A percentile compares a stretch with the other conserved stretches of the same genome.
phyloP scores from a whole-genome alignment of 495 filamentous ascomycete genomes.

The Chaetomium tenue region DNA sequence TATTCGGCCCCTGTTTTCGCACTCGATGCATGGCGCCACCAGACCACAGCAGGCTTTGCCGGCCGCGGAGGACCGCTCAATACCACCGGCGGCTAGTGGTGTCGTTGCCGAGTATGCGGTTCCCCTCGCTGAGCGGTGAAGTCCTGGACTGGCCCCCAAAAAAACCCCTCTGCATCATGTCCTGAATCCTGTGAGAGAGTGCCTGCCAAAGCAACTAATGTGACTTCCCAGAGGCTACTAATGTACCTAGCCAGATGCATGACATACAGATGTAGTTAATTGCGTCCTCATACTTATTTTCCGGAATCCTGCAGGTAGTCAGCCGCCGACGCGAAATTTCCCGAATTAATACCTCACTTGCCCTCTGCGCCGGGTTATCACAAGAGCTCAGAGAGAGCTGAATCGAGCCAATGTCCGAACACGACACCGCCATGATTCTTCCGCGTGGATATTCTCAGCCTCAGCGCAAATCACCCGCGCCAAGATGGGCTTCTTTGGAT shows the following conservation, averaged over 20 bases:
- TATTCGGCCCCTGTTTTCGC: not conserved
- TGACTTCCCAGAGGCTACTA: slow-evolving; percentile 20
- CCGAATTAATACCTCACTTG: slow-evolving; percentile 16
- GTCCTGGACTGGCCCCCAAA: not conserved
- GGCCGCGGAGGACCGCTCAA: not conserved
- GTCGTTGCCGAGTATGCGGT: not conserved
- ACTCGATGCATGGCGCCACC: slow-evolving; percentile 2
- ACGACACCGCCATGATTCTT: not conserved
- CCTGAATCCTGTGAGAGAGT: not conserved
- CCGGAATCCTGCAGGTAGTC: slow-evolving; percentile 24
- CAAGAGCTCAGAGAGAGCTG: too few relatives aligned
- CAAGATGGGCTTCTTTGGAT: slow-evolving; percentile 17
- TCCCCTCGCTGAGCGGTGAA: slow-evolving; percentile 3
- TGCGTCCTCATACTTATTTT: too few relatives aligned
- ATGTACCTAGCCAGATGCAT: too few relatives aligned
- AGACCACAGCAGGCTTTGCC: not conserved
- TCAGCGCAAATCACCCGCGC: not conserved
- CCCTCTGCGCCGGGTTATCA: slow-evolving; percentile 11
- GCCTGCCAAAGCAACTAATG: slow-evolving; percentile 7
- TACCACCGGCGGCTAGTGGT: not conserved
- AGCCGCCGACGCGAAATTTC: slow-evolving; percentile 20
- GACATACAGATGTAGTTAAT: too few relatives aligned
- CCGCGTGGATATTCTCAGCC: not conserved
- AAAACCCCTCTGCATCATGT: not conserved
- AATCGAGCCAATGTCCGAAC: too few relatives aligned